Conservation (phyloP, 2,329 filamentous ascomycete genomes). For the Microdochium trichocladiopsis region DNA sequence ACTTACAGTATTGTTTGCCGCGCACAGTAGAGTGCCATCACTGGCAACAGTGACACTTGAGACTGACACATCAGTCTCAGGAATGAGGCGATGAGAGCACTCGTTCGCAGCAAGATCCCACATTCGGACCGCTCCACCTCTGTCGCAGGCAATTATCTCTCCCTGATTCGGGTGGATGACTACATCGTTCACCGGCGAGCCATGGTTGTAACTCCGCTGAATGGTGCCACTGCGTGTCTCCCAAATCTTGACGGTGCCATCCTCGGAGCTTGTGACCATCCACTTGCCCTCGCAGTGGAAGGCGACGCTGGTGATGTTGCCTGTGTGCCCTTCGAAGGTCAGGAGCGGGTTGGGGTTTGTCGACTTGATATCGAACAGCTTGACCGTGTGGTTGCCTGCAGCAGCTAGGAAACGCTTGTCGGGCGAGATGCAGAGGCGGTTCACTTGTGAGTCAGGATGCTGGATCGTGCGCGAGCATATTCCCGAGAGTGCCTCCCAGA, state of each 20-base stretch:
- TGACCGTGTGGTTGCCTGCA: conserved; percentile 74
- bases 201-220: conserved; percentile 89
- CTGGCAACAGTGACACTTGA: conserved; percentile 93
- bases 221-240: conserved; percentile 80
- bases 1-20: conserved; percentile 87
- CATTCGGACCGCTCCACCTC: conserved; percentile 83
- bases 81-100: conserved; percentile 92
- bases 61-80: conserved; percentile 90
- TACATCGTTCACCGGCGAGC: conserved; percentile 87
- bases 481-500: conserved; percentile 96
- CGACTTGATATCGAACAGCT: conserved; percentile 97
- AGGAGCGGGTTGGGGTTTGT: conserved; percentile 93
- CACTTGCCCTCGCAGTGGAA: conserved; percentile 99
- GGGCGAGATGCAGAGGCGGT: conserved; percentile 94
- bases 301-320: conserved; percentile 91
- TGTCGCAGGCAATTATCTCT: conserved; percentile 94
- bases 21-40: conserved; percentile 86
- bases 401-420: conserved; percentile 95
- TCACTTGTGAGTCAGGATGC: conserved; percentile 96
- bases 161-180: conserved; percentile 99
- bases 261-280: conserved; percentile 98
- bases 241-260: conserved; percentile 96
- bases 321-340: conserved; percentile 92
- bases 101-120: conserved; percentile 98
- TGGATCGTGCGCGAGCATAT: conserved; percentile 98